Evolutionary conservation across 208 protist species (phyloP).

Genomic region (Leishmania martiniquensis): DNA sequence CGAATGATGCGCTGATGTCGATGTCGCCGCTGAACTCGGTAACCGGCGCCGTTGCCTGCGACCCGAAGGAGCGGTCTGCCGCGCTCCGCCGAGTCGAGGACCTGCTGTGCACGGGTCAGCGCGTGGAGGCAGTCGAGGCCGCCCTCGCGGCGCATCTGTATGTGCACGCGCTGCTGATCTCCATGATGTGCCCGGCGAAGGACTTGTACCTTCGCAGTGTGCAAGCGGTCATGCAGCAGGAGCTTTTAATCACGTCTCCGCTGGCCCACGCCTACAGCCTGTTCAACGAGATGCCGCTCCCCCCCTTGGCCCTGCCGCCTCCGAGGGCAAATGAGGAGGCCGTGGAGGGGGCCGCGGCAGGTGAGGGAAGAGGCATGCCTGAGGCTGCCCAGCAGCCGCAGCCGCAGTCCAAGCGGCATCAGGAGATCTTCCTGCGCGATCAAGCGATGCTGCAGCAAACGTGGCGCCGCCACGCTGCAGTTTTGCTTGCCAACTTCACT

Average conservation of each 20-base stretch:
- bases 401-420: not conserved
- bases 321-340: constrained; percentile 1
- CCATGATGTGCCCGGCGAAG: constrained; percentile 87
- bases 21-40: constrained; percentile 20
- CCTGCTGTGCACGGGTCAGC: constrained; percentile 62
- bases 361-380: not conserved
- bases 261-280: constrained; percentile 83
- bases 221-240: constrained; percentile 54
- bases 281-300: constrained; percentile 79
- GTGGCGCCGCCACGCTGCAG: constrained; percentile 62
- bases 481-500: constrained; percentile 74
- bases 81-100: constrained; percentile 57
- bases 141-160: constrained; percentile 62
- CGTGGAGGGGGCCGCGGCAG: not conserved
- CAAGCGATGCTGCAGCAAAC: constrained; percentile 23
- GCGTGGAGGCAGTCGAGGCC: constrained; percentile 62
- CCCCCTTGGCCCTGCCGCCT: constrained; percentile 41
- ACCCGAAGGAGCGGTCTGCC: constrained; percentile 16
- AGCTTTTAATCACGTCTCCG: constrained; percentile 58
- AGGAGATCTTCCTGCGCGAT: constrained; percentile 14
- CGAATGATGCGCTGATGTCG: not conserved
- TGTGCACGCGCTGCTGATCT: constrained; percentile 80
- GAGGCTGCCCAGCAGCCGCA: not conserved
- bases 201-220: constrained; percentile 71
- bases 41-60: not conserved